Conservation (phyloP, 306 rosid species). For the Quercus engelmannii region DNA sequence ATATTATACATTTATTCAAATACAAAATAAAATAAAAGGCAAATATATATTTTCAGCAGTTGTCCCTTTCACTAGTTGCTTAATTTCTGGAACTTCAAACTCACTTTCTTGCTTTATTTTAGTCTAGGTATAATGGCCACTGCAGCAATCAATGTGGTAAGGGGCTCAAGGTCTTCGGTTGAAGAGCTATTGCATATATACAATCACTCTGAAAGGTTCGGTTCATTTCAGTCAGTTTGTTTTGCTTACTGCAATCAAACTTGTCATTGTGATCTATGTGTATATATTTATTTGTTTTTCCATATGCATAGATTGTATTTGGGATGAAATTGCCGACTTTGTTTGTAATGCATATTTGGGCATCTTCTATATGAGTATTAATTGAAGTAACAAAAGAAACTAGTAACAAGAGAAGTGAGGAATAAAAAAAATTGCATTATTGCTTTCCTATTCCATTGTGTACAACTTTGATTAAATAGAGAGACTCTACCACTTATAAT, state of each 20-base stretch:
- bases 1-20: neutral
- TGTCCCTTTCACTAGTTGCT: neutral
- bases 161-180: conserved; percentile 89
- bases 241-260: neutral
- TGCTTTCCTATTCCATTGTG: too few species aligned
- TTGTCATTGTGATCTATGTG: neutral
- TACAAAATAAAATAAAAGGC: neutral
- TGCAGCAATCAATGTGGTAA: conserved; percentile 88
- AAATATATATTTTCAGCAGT: neutral
- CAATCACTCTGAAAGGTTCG: conserved; percentile 86
- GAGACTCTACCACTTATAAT: too few species aligned
- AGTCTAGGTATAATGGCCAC: conserved; percentile 86
- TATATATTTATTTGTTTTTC: conserved; percentile 1
- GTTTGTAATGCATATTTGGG: neutral
- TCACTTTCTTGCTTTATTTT: conserved; percentile 28
- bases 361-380: conserved; percentile 11
- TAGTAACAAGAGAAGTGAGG: too few species aligned
- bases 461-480: too few species aligned
- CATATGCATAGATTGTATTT: neutral
- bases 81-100: neutral
- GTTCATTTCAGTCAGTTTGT: neutral
- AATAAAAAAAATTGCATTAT: too few species aligned
- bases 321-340: neutral
- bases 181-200: conserved; percentile 84
- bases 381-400: too few species aligned